Evolutionary conservation across 768 basidiomycete genomes (phyloP), one percentile per base, ranked within the genome.

Genomic region (Epithele typhae): DNA sequence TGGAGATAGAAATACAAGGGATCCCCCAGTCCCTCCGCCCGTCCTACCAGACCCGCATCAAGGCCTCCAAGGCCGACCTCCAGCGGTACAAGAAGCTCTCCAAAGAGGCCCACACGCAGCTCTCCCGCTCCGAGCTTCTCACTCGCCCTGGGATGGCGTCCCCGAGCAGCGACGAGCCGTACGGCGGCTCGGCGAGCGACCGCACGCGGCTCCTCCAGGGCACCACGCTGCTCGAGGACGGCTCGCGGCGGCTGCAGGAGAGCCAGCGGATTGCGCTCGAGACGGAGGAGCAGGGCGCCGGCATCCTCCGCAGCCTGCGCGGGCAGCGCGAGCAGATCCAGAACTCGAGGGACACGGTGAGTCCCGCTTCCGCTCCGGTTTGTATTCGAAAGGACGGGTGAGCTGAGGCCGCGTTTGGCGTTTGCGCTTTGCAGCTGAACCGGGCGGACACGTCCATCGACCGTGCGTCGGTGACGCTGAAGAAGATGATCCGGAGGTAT

Each of bases 1-100:
- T 99, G 95, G 95, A 97, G 70, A 87, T 99, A 48, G 96, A 99
- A 70, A 84, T 95, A 6, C 92, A 93, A 58, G 88, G 91, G 10
- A 92, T 97, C 61, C 92, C 93, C 0, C 84, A 89, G 60, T 86
- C 87, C 18, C 75, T 93, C 57, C 80, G 87, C 41, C 68, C 82
- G 0, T 78, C 82, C 51, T 94, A 93, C 62, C 83, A 87, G 51
- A 65, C 75, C 17, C 82, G 91, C 49, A 78, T 96, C 43, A 76
- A 79, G 52, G 68, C 78, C 9, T 81, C 88, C 50, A 94, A 93
- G 62, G 68, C 78, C 3, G 84, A 85, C 40, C 74, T 98, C 15
- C 69, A 79, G 32, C 78, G 77, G 52, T 84, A 79, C 71, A 97
- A 96, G 75, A 89, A 89, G 64, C 75, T 78, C 24, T 77, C 82